phyloP scores from a whole-genome alignment of 352 stramenopile species.

The Globisporangium heterothallicum region DNA sequence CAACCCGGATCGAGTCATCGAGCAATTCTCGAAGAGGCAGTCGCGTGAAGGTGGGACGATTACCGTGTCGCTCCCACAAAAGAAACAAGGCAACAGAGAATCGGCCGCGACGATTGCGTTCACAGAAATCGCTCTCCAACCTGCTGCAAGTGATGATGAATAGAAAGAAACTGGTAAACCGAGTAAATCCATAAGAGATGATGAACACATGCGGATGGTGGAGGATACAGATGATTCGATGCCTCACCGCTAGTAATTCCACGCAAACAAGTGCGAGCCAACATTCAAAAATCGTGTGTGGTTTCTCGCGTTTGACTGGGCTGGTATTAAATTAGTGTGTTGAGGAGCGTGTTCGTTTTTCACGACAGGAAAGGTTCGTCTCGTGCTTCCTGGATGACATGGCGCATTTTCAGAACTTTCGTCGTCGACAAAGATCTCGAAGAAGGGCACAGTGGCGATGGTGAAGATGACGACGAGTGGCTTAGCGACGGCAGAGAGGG shows the following conservation, averaged over 20 bases:
- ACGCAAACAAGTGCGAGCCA: neutral
- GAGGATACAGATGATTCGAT: neutral
- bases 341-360: neutral
- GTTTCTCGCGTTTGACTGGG: neutral
- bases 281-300: neutral
- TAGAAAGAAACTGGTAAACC: too few species aligned
- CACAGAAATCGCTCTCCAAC: slow-evolving; percentile 61
- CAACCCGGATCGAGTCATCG: slow-evolving; percentile 35
- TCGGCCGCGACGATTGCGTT: slow-evolving; percentile 35
- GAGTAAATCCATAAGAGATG: too few species aligned
- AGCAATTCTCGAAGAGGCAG: slow-evolving; percentile 19
- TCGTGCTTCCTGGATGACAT: slow-evolving; percentile 59
- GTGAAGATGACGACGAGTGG: slow-evolving; percentile 5
- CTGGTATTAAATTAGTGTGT: neutral
- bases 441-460: slow-evolving; percentile 1
- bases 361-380: slow-evolving; percentile 48
- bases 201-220: neutral
- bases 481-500: slow-evolving; percentile 6
- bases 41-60: neutral
- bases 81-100: neutral
- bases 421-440: slow-evolving; percentile 10
- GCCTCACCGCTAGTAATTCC: neutral
- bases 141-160: slow-evolving; percentile 8
- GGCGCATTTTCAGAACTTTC: slow-evolving; percentile 66
- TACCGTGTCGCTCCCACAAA: slow-evolving; percentile 7